These are phyloP conservation scores for Fusarium graminum DNA, from an alignment of 2,329 filamentous ascomycete species.

Conservation along the genomic window DNA sequence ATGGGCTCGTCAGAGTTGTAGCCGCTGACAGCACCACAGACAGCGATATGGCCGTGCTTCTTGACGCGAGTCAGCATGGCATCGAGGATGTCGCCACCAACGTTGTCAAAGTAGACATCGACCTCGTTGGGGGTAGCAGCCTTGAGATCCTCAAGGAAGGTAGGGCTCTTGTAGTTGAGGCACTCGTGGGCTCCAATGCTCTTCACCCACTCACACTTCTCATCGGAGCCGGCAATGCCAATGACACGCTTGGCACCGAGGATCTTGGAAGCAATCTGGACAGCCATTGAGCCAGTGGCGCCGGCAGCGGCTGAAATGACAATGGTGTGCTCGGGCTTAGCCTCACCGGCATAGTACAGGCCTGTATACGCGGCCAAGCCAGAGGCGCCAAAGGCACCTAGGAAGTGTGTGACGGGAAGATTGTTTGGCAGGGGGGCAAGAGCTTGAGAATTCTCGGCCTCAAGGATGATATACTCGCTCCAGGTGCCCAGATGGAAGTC, in stretches of 20 bases:
- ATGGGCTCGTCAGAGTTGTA: conserved; percentile 50
- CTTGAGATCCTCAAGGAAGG: conserved; percentile 48
- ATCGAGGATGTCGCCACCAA: conserved; percentile 48
- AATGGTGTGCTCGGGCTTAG: conserved; percentile 49
- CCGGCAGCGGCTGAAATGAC: conserved; percentile 50
- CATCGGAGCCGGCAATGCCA: conserved; percentile 48
- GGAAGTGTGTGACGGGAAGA: conserved; percentile 47
- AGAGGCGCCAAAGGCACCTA: conserved; percentile 50
- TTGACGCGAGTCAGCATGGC: conserved; percentile 50
- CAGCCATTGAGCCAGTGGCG: conserved; percentile 50
- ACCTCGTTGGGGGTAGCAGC: conserved; percentile 48
- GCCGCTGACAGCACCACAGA: conserved; percentile 47
- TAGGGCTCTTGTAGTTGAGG: conserved; percentile 51
- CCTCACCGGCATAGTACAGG: conserved; percentile 44
- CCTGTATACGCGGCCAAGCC: conserved; percentile 48
- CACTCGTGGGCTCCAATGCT: conserved; percentile 49
- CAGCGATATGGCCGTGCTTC: conserved; percentile 45
- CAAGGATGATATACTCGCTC: conserved; percentile 48
- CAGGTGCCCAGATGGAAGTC: conserved; percentile 50
- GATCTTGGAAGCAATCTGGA: conserved; percentile 49
- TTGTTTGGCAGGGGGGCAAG: conserved; percentile 44
- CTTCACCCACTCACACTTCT: conserved; percentile 50
- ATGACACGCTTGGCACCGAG: conserved; percentile 49
- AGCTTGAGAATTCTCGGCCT: conserved; percentile 46
- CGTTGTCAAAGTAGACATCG: conserved; percentile 51